Conservation (phyloP, 192 early-diverging fungal species). For the Rhizoclosmatium globosum region DNA sequence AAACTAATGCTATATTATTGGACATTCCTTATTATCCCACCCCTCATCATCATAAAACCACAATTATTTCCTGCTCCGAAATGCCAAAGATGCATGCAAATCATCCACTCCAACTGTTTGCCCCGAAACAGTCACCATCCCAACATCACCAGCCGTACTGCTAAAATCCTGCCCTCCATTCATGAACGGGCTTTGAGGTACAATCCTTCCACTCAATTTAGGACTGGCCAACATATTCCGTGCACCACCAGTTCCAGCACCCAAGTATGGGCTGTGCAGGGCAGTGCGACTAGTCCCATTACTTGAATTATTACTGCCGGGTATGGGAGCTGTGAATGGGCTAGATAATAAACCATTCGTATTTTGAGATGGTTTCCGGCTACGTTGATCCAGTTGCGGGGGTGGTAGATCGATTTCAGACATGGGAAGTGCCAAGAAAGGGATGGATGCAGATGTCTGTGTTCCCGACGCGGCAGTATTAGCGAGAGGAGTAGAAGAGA, state of each 20-base stretch:
- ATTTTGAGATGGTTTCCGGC: neutral
- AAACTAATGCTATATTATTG: neutral
- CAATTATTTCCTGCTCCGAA: neutral
- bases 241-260: neutral
- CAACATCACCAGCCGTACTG: neutral
- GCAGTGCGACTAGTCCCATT: neutral
- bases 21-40: neutral
- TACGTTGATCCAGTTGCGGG: neutral
- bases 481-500: neutral
- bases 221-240: neutral
- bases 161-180: neutral
- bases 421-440: slow-evolving; percentile 14
- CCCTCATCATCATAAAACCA: too few relatives aligned
- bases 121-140: slow-evolving; percentile 26
- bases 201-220: slow-evolving; percentile 1
- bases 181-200: slow-evolving; percentile 11
- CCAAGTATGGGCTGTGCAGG: neutral
- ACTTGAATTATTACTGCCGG: neutral
- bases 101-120: slow-evolving; percentile 2
- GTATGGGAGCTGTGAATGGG: neutral
- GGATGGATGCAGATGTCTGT: neutral
- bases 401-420: slow-evolving; percentile 11
- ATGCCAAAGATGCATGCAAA: slow-evolving; percentile 27
- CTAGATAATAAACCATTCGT: neutral
- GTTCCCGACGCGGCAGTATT: neutral